Conservation (phyloP, 2,329 filamentous ascomycete genomes). For the Aspergillus costaricaensis region DNA sequence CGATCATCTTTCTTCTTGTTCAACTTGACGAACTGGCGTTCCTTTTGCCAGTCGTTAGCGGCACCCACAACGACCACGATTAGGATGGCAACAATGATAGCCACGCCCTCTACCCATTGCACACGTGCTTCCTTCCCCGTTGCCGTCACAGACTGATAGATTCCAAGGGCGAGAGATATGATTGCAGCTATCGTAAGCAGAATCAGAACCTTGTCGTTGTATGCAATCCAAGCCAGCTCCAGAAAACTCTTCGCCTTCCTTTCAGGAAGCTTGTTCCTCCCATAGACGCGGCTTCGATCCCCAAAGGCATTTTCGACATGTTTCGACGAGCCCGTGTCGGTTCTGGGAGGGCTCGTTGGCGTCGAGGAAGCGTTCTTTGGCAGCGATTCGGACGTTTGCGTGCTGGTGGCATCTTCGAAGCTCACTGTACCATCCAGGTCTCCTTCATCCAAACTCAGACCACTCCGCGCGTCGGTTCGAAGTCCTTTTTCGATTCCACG, state of each 20-base stretch:
- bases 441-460: conserved; percentile 71
- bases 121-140: conserved; percentile 58
- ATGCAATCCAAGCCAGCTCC: conserved; percentile 74
- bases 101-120: conserved; percentile 81
- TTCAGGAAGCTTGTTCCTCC: conserved; percentile 67
- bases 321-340: conserved; percentile 21
- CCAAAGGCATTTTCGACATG: conserved; percentile 47
- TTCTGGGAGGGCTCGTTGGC: conserved; percentile 11
- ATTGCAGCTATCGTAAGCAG: conserved; percentile 69
- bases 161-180: conserved; percentile 73
- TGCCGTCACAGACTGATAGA: conserved; percentile 69
- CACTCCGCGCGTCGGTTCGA: conserved; percentile 63
- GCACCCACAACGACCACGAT: conserved; percentile 76
- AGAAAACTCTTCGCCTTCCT: conserved; percentile 70
- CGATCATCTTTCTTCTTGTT: conserved; percentile 79
- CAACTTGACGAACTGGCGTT: conserved; percentile 76
- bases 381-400: conserved; percentile 14
- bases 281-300: conserved; percentile 71
- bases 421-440: conserved; percentile 63
- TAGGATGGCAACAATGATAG: conserved; percentile 73
- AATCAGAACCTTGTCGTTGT: conserved; percentile 79
- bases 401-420: conserved; percentile 64
- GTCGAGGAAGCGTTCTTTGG: conserved; percentile 34
- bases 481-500: conserved; percentile 73
- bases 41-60: conserved; percentile 81